Evolutionary conservation across 768 basidiomycete species (phyloP).

Genomic region (Lentinula raphanica): DNA sequence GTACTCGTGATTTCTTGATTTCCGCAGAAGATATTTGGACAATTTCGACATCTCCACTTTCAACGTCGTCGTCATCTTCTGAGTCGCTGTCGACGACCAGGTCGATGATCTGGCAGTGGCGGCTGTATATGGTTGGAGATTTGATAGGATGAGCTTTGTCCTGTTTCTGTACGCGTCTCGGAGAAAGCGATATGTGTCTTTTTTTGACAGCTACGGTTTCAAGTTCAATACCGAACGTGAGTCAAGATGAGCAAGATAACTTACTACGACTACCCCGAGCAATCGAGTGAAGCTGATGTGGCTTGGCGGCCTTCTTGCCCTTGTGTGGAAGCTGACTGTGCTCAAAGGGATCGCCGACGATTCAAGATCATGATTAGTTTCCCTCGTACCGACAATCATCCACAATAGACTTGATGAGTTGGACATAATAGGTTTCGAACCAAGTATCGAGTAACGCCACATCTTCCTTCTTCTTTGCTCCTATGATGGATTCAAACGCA

Average conservation of each 20-base stretch:
- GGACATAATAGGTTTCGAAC: constrained; percentile 32
- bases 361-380: background rate
- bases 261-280: background rate
- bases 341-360: background rate
- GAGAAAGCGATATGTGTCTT: background rate
- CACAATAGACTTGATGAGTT: constrained; percentile 29
- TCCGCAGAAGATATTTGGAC: constrained; percentile 1
- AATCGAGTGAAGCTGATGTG: background rate
- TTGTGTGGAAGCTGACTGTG: background rate
- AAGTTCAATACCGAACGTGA: too few relatives aligned
- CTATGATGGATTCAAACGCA: constrained; percentile 42
- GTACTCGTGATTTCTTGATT: background rate
- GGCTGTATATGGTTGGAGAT: background rate
- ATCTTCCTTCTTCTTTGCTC: constrained; percentile 38
- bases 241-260: background rate
- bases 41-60: background rate
- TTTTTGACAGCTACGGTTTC: background rate
- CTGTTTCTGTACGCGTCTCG: background rate
- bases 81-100: background rate
- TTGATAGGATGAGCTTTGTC: background rate
- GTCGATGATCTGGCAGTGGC: background rate
- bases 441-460: constrained; percentile 31
- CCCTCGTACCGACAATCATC: constrained; percentile 20
- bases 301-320: background rate
- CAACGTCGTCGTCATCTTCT: background rate